phyloP scores from a whole-genome alignment of 164 flowering plant genomes.

The Buxus sempervirens region DNA sequence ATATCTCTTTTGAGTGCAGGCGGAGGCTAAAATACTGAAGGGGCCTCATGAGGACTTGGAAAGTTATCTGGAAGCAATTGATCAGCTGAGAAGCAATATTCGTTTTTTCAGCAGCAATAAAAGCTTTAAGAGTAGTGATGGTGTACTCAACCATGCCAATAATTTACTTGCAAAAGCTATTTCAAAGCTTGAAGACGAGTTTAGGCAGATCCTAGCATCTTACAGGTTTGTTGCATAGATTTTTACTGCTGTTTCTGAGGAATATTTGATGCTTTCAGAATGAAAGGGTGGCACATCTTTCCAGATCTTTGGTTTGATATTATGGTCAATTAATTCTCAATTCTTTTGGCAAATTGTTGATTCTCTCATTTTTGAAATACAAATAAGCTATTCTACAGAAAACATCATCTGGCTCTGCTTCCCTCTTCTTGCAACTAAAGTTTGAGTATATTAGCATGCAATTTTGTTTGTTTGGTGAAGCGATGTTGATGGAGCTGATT shows the following conservation, averaged over 20 bases:
- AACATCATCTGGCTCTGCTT: neutral
- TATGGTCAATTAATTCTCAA: too few relatives aligned
- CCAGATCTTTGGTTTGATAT: too few relatives aligned
- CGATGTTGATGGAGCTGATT: neutral
- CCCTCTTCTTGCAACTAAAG: neutral
- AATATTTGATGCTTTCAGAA: neutral
- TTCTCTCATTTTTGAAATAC: neutral
- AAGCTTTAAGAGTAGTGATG: slow-evolving; percentile 73
- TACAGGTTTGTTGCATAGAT: slow-evolving; percentile 56
- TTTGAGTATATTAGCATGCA: neutral
- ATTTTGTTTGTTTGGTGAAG: neutral
- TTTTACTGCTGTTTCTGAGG: neutral
- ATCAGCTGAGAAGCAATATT: slow-evolving; percentile 65
- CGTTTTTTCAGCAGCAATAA: slow-evolving; percentile 71
- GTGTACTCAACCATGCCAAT: slow-evolving; percentile 73
- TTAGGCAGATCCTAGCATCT: slow-evolving; percentile 56
- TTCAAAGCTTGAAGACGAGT: slow-evolving; percentile 89
- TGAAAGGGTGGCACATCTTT: neutral
- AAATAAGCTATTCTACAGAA: neutral
- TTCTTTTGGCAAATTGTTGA: neutral
- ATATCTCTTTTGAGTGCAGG: slow-evolving; percentile 37
- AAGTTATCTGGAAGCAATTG: slow-evolving; percentile 86
- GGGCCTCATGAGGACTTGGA: slow-evolving; percentile 98
- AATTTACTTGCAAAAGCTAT: slow-evolving; percentile 77
- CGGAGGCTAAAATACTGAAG: slow-evolving; percentile 84